Base-by-base conservation (phyloP, 2,329 filamentous ascomycete genomes). In the Talaromyces pinophilus region DNA sequence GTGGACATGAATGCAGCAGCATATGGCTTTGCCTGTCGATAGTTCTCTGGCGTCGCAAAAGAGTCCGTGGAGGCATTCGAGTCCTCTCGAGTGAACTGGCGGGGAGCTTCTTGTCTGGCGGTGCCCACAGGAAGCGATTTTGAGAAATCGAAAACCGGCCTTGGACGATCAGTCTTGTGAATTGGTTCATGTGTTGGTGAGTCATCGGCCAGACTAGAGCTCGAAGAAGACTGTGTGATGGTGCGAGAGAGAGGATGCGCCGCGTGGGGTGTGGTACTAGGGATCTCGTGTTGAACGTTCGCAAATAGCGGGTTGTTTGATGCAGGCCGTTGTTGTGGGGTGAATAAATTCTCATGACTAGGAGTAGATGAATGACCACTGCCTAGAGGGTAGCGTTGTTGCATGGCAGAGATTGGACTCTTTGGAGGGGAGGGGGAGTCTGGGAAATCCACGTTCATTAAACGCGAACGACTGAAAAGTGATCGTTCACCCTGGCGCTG, bases 1-100 rank as follows among this genome's bases (percentile, higher is more conserved):
- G 95, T 98, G 1, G 95, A 98, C 83, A 92, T 93, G 79, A 97
- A 97, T 6, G 93, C 93, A 48, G 91, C 88, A 38, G 91, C 89
- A 65, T 91, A 85, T 25, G 93, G 90, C 74, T 89, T 92, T 7
- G 88, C 90, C 61, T 87, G 83, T 77, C 92, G 93, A 80, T 91
- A 95, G 64, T 86, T 87, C 63, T 90, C 86, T 0, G 92, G 92
- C 0, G 92, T 96, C 38, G 90, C 89, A 70, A 92, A 89, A 25
- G 83, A 84, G 22, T 83, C 83, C 1, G 81, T 76, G 2, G 82
- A 81, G 13, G 77, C 78, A n/a, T 77, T 81, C 6, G 81, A 82
- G 1, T 83, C 81, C 52, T 85, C 82, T 11, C 84, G 79, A 7
- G 79, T 79, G 2, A 82, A 78, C 28, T 83, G 77, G 25, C 74